phyloP scores from a whole-genome alignment of 2,329 filamentous ascomycete species.

The Penicillium sp. region DNA sequence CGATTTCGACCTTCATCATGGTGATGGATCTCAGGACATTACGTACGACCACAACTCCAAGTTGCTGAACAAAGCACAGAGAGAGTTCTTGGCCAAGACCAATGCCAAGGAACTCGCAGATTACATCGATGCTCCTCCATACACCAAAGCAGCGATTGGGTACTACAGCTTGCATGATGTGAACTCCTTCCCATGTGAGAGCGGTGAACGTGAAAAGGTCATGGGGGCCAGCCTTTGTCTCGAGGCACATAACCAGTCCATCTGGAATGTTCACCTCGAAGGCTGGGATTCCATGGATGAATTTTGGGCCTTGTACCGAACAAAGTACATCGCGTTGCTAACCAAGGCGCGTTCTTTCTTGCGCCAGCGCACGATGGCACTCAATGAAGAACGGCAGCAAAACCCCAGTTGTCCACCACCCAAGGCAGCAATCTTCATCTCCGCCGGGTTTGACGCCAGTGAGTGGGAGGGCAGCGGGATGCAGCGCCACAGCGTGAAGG shows the following conservation, averaged over 20 bases:
- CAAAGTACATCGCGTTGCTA: constrained; percentile 70
- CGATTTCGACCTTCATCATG: constrained; percentile 88
- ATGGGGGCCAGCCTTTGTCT: constrained; percentile 92
- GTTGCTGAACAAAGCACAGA: constrained; percentile 63
- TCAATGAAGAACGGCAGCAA: constrained; percentile 53
- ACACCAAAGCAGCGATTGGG: constrained; percentile 83
- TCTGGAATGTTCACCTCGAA: constrained; percentile 95
- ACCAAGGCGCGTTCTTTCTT: constrained; percentile 78
- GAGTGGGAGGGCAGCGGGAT: constrained; percentile 90
- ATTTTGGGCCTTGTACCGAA: constrained; percentile 85
- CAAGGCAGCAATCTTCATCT: constrained; percentile 87
- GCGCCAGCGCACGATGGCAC: constrained; percentile 64
- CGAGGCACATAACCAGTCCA: constrained; percentile 86
- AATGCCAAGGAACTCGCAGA: constrained; percentile 2
- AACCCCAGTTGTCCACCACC: constrained; percentile 58
- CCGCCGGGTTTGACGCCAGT: constrained; percentile 93
- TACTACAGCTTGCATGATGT: constrained; percentile 98
- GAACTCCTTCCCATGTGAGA: constrained; percentile 95
- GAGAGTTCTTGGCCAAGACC: neutral
- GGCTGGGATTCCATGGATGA: constrained; percentile 67
- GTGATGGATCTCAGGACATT: constrained; percentile 92
- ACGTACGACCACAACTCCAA: constrained; percentile 76
- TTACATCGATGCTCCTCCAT: constrained; percentile 51
- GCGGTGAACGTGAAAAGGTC: constrained; percentile 88
- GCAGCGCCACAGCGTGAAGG: constrained; percentile 93